These are phyloP conservation scores for Scheffersomyces titani DNA, from an alignment of 1,139 yeast species.

Conservation along the genomic window DNA sequence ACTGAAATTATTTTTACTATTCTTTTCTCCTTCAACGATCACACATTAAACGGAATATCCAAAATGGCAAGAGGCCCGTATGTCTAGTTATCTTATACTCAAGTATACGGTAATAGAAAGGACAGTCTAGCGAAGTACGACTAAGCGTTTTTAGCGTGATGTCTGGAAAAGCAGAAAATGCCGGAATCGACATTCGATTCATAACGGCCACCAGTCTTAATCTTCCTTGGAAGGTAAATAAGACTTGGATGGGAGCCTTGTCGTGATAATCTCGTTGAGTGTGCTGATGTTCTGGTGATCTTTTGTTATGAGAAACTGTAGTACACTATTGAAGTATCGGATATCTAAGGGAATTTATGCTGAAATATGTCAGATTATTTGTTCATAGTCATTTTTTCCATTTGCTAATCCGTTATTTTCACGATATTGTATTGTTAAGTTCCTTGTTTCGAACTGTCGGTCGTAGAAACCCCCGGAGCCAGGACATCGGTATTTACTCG, in stretches of 20 bases:
- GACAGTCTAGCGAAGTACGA: slow-evolving; percentile 2
- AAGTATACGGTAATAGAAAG: slow-evolving; percentile 2
- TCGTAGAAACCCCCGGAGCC: not conserved
- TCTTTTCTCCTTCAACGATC: slow-evolving; percentile 8
- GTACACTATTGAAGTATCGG: not conserved
- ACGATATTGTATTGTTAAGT: not conserved
- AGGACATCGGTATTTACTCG: not conserved
- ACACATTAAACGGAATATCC: slow-evolving; percentile 26
- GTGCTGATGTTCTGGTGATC: not conserved
- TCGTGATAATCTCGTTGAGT: slow-evolving; percentile 21
- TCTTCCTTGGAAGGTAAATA: slow-evolving; percentile 6
- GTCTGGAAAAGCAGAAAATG: not conserved
- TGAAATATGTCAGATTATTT: not conserved
- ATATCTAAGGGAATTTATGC: not conserved
- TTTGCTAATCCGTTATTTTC: too few relatives aligned
- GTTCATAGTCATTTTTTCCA: not conserved
- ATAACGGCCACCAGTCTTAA: slow-evolving; percentile 25
- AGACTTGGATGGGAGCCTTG: slow-evolving; percentile 44
- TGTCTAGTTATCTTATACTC: slow-evolving; percentile 32
- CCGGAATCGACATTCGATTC: not conserved
- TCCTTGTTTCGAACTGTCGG: not conserved
- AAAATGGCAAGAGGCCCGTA: slow-evolving; percentile 97
- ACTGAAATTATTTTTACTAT: slow-evolving; percentile 2
- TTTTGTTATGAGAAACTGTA: not conserved
- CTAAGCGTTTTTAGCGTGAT: not conserved